Evolutionary conservation across 768 basidiomycete species (phyloP).

Genomic region (Lentinula sp.): DNA sequence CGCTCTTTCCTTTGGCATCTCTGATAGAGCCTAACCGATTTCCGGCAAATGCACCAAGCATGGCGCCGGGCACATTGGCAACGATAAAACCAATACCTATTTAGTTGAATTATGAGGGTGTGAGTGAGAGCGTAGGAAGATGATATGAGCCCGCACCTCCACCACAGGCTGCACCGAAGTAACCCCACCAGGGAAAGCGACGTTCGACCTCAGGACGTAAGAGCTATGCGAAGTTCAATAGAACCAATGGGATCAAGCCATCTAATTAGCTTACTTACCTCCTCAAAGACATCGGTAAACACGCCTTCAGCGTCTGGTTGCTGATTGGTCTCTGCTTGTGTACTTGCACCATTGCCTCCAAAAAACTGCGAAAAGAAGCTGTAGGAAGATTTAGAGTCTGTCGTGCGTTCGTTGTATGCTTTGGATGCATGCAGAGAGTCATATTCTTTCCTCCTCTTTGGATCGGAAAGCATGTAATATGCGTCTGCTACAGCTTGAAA

Average conservation of each 20-base stretch:
- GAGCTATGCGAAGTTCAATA: conserved; percentile 33
- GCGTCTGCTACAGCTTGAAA: conserved; percentile 92
- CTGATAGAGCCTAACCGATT: conserved; percentile 88
- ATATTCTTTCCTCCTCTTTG: conserved; percentile 65
- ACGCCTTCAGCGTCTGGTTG: conserved; percentile 76
- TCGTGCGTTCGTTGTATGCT: conserved; percentile 41
- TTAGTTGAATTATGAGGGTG: conserved; percentile 48
- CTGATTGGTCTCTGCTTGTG: conserved; percentile 22
- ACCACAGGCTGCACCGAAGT: conserved; percentile 43
- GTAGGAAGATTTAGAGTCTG: conserved; percentile 60
- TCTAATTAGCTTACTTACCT: conserved; percentile 39
- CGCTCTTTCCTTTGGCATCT: conserved; percentile 92
- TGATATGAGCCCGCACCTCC: conserved; percentile 26
- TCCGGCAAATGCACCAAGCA: conserved; percentile 83
- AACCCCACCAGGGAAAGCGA: conserved; percentile 69
- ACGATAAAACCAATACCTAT: conserved; percentile 38
- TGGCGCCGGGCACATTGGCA: conserved; percentile 49
- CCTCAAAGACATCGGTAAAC: conserved; percentile 89
- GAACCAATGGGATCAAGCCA: not conserved
- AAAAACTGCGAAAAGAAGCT: conserved; percentile 77
- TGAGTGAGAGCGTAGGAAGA: conserved; percentile 24
- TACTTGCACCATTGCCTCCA: conserved; percentile 31
- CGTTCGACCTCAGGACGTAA: conserved; percentile 78
- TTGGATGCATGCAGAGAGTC: conserved; percentile 60
- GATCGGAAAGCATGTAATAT: conserved; percentile 88